Conservation (phyloP, 192 early-diverging fungal genomes). For the Mortierella antarctica region DNA sequence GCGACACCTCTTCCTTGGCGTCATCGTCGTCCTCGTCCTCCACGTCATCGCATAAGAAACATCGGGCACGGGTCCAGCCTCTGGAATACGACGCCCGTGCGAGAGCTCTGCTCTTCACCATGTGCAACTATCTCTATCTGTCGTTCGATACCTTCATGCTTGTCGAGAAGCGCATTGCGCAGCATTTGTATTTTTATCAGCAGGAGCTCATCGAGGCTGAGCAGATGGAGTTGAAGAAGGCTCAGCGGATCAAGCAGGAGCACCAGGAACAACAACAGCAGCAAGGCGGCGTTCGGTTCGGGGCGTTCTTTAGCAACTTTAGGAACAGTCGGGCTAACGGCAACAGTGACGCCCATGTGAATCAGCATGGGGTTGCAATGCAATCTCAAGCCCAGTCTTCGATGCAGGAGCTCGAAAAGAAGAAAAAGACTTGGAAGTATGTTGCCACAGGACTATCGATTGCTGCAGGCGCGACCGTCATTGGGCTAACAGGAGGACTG, state of each 20-base stretch:
- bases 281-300: constrained; percentile 18
- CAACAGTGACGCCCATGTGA: background rate
- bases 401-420: constrained; percentile 58
- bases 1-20: background rate
- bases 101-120: constrained; percentile 55
- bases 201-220: constrained; percentile 47
- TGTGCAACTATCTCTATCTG: constrained; percentile 51
- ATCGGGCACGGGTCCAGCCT: constrained; percentile 18
- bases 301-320: constrained; percentile 34
- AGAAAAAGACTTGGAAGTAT: constrained; percentile 62
- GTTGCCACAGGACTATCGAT: constrained; percentile 64
- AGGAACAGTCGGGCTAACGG: constrained; percentile 7
- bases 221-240: constrained; percentile 10
- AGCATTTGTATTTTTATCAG: constrained; percentile 65
- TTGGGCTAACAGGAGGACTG: constrained; percentile 60
- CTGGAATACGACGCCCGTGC: constrained; percentile 64
- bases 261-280: constrained; percentile 17
- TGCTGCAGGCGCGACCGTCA: constrained; percentile 65
- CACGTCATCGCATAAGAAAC: constrained; percentile 2
- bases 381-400: constrained; percentile 48
- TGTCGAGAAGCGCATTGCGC: constrained; percentile 60
- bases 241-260: constrained; percentile 23
- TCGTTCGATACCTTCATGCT: constrained; percentile 25
- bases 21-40: constrained; percentile 8
- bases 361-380: constrained; percentile 50